Evolutionary conservation across 495 filamentous ascomycete species (phyloP).

Genomic region (Choiromyces venosus): DNA sequence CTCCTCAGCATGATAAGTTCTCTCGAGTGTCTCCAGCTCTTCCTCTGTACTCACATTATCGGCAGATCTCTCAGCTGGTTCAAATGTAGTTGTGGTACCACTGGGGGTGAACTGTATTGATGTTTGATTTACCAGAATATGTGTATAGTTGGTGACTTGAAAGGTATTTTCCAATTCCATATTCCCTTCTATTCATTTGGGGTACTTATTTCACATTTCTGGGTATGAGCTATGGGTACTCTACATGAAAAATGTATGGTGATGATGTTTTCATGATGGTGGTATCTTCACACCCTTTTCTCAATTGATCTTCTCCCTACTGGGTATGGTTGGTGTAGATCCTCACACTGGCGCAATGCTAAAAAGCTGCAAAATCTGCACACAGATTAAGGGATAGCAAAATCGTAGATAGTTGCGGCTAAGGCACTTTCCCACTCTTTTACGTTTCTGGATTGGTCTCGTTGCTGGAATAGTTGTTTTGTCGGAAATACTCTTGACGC

Average conservation of each 20-base stretch:
- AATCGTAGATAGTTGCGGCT: no score
- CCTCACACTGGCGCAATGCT: no score
- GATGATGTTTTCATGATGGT: not conserved
- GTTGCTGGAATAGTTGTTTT: no score
- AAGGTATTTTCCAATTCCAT: not conserved
- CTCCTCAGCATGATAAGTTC: not conserved
- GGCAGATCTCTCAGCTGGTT: not conserved
- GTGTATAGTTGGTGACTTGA: not conserved
- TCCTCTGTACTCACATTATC: not conserved
- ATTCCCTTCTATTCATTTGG: not conserved
- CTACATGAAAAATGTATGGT: not conserved
- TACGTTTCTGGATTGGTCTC: no score
- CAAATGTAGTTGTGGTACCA: not conserved
- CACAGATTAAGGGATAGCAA: no score
- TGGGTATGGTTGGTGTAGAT: no score
- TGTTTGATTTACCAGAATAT: not conserved
- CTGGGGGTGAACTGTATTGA: not conserved
- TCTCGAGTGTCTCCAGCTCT: not conserved
- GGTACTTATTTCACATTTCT: not conserved
- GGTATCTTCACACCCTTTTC: no score
- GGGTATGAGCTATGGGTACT: not conserved
- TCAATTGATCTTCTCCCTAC: no score
- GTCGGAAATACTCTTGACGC: no score
- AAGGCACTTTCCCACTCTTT: no score
- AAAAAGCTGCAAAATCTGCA: no score